Evolutionary conservation across 768 basidiomycete genomes (phyloP).

Genomic region (Lentinus tigrinus): DNA sequence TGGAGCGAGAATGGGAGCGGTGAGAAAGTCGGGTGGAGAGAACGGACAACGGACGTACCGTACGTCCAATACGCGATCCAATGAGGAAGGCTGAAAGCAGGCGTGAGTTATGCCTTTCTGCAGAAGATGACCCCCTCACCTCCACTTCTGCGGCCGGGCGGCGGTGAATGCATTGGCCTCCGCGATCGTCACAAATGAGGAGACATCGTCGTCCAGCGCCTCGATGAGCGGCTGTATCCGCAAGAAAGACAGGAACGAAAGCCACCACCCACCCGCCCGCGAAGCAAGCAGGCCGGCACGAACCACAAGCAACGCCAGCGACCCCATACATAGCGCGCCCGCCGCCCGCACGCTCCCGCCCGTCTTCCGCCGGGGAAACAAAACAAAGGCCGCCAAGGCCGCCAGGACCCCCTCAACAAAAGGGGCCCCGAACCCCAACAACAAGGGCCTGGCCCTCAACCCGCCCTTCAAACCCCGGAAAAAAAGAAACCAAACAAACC

Average conservation of each 20-base stretch:
- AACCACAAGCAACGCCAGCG: neutral
- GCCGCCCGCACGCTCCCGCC: neutral
- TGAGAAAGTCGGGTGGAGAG: neutral
- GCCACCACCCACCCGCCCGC: conserved; percentile 23
- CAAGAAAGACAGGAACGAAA: conserved; percentile 29
- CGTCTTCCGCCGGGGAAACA: neutral
- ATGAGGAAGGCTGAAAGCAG: conserved; percentile 21
- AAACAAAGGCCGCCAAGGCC: too few relatives aligned
- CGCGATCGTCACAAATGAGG: conserved; percentile 33
- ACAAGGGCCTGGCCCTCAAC: too few relatives aligned
- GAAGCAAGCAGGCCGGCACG: neutral
- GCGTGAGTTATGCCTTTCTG: neutral
- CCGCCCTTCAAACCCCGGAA: too few relatives aligned
- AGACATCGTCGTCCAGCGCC: conserved; percentile 39
- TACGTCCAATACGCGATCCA: conserved; percentile 35
- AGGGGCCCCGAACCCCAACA: too few relatives aligned
- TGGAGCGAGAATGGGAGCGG: neutral
- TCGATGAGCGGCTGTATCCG: conserved; percentile 33
- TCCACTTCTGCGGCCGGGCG: conserved; percentile 29
- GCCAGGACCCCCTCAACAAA: too few relatives aligned
- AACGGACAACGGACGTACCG: conserved; percentile 18
- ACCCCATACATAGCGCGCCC: neutral
- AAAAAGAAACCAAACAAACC: too few relatives aligned
- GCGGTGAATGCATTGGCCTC: conserved; percentile 34
- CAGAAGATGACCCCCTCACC: neutral